These are phyloP conservation scores for Taxillus chinensis DNA, from an alignment of 164 flowering plant genomes.

Conservation along the genomic window DNA sequence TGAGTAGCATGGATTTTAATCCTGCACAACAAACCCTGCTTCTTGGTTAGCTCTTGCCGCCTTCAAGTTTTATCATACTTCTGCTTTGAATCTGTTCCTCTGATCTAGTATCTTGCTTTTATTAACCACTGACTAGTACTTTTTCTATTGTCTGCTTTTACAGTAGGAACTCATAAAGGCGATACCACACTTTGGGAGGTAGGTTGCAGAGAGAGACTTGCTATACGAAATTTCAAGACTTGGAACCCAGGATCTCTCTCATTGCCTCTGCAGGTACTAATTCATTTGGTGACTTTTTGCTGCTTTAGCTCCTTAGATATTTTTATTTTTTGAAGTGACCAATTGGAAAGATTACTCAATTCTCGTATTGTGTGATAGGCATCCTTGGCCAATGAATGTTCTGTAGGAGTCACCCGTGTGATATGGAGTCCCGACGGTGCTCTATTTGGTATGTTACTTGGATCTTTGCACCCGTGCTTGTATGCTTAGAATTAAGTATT, in stretches of 20 bases:
- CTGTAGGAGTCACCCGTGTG: slow-evolving; percentile 23
- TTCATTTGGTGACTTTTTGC: background rate
- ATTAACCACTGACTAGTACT: slow-evolving; percentile 4
- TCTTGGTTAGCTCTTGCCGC: slow-evolving; percentile 38
- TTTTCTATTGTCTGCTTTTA: too few species aligned
- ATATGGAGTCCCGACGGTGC: slow-evolving; percentile 69
- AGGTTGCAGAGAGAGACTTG: slow-evolving; percentile 52
- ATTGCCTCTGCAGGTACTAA: slow-evolving; percentile 49
- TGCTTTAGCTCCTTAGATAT: background rate
- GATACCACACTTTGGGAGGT: slow-evolving; percentile 76
- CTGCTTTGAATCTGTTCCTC: background rate
- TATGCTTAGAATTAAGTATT: too few species aligned
- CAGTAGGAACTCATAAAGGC: slow-evolving; percentile 71
- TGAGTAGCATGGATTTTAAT: slow-evolving; percentile 90
- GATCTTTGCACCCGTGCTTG: background rate
- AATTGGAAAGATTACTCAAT: background rate
- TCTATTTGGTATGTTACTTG: background rate
- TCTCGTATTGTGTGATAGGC: background rate
- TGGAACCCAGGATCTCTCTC: slow-evolving; percentile 52
- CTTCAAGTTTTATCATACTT: background rate
- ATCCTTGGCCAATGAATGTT: background rate
- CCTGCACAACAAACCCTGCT: slow-evolving; percentile 69
- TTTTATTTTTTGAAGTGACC: too few species aligned
- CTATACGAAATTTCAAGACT: slow-evolving; percentile 59
- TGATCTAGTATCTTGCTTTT: too few species aligned